Evolutionary conservation across 805 yeast genomes (phyloP).

Genomic region (Saccharomyces paradoxus): DNA sequence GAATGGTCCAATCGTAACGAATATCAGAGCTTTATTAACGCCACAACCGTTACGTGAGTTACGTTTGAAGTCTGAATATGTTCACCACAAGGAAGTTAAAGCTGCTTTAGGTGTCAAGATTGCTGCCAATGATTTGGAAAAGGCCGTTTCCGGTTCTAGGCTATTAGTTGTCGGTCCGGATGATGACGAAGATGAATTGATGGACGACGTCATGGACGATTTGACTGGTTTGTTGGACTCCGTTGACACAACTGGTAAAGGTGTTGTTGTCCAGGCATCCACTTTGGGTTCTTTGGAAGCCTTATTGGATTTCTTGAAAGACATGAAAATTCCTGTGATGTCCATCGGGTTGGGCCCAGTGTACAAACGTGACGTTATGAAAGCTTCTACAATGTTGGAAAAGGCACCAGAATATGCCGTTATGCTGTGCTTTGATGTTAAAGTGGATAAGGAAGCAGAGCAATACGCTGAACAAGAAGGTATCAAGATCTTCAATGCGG

Average conservation of each 20-base stretch:
- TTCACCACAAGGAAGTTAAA: conserved; percentile 94
- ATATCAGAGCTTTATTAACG: conserved; percentile 88
- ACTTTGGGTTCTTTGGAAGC: conserved; percentile 98
- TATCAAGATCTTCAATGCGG: conserved; percentile 88
- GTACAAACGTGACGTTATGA: conserved; percentile 95
- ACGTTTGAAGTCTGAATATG: conserved; percentile 92
- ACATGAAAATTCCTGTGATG: conserved; percentile 98
- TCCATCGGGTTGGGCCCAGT: conserved; percentile 98
- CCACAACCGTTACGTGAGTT: conserved; percentile 96
- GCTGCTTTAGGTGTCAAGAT: conserved; percentile 99
- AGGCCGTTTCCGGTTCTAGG: conserved; percentile 98
- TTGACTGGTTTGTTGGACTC: conserved; percentile 88
- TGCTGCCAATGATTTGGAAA: conserved; percentile 94
- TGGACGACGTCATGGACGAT: conserved; percentile 99
- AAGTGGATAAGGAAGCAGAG: conserved; percentile 95
- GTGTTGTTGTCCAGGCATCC: conserved; percentile 97
- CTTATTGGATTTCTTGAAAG: conserved; percentile 88
- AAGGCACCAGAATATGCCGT: conserved; percentile 92
- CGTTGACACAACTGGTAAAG: conserved; percentile 89
- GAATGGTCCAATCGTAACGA: conserved; percentile 97
- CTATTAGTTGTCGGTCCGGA: conserved; percentile 90
- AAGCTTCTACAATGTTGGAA: conserved; percentile 93
- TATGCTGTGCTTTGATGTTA: conserved; percentile 98
- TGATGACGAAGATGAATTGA: conserved; percentile 93
- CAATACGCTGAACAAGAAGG: conserved; percentile 94